Base-by-base conservation (phyloP, 2,329 filamentous ascomycete species). In the Botrytis elliptica region DNA sequence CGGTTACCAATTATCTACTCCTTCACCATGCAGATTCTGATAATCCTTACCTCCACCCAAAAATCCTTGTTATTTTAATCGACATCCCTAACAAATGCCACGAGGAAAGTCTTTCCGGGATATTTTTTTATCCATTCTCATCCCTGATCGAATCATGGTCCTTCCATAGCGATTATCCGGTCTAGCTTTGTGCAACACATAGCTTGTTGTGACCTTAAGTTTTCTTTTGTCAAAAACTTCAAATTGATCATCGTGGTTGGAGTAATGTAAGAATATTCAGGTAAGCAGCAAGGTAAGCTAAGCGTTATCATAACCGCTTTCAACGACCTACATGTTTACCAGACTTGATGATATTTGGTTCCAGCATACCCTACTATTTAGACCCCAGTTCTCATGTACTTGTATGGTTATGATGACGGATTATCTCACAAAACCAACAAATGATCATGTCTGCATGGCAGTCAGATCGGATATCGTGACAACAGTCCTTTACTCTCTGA, bases 71-170 rank as follows among this genome's bases (percentile, higher is more conserved):
- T 29, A 20, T 68, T 52, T 68, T 55, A 42, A 68, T 72, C 67
- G 49, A 46, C 46, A 72, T 33, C 52, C 63, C 63, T 60, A 67
- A 60, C 71, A 68, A 44, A 72, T 68, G 70, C 71, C 71, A 72
- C 63, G 71, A 72, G 71, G 70, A 68, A 55, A 57, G 42, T 55
- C 42, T 64, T 44, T 71, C 59, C 59, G 57, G 55, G 49, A 55
- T n/a, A 62, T 40, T 71, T 52, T 25, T 52, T 71, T 33, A 72
- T 60, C 49, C 66, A 59, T 67, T 57, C 33, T 57, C 36, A 72
- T 67, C 70, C 70, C 46, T 72, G 70, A 36, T 46, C 60, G 42
- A 52, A 66, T 44, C 46, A 67, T 67, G 70, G 36, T 40, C 44
- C 38, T 40, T 68, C 49, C 49, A 59, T 38, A 59, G 67, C 40